Evolutionary conservation across 805 yeast genomes (phyloP).

Genomic region (Grigorovia jiainica): DNA sequence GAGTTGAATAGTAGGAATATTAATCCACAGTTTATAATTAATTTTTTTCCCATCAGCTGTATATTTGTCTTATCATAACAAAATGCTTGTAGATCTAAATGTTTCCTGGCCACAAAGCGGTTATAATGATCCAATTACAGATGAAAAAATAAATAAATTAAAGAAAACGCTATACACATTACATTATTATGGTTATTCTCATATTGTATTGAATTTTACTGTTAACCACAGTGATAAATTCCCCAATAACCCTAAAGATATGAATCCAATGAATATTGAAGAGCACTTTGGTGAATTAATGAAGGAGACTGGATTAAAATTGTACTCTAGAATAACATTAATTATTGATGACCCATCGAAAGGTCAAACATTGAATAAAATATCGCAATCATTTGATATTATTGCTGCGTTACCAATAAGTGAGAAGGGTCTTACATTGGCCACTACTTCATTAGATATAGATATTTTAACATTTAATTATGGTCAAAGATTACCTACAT

Average conservation of each 20-base stretch:
- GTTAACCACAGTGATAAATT: conserved; percentile 43
- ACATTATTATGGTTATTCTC: conserved; percentile 59
- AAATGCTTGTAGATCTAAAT: conserved; percentile 56
- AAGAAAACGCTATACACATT: conserved; percentile 44
- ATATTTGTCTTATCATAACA: too few relatives aligned
- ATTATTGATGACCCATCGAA: conserved; percentile 69
- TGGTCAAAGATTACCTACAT: conserved; percentile 57
- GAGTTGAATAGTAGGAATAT: background rate
- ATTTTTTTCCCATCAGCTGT: too few relatives aligned
- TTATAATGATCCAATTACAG: conserved; percentile 35
- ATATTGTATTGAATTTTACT: conserved; percentile 64
- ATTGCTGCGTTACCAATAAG: conserved; percentile 72
- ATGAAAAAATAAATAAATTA: conserved; percentile 35
- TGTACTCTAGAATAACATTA: conserved; percentile 68
- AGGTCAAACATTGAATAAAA: conserved; percentile 40
- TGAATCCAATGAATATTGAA: conserved; percentile 33
- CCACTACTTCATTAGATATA: conserved; percentile 67
- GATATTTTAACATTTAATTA: conserved; percentile 74
- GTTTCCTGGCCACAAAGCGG: conserved; percentile 60
- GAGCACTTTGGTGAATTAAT: conserved; percentile 21
- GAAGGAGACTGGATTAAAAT: conserved; percentile 33
- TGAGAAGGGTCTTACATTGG: conserved; percentile 69
- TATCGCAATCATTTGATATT: conserved; percentile 51
- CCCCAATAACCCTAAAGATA: conserved; percentile 36
- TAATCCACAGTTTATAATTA: too few relatives aligned